phyloP scores from a whole-genome alignment of 306 rosid genomes.

The Quercus bicolor region DNA sequence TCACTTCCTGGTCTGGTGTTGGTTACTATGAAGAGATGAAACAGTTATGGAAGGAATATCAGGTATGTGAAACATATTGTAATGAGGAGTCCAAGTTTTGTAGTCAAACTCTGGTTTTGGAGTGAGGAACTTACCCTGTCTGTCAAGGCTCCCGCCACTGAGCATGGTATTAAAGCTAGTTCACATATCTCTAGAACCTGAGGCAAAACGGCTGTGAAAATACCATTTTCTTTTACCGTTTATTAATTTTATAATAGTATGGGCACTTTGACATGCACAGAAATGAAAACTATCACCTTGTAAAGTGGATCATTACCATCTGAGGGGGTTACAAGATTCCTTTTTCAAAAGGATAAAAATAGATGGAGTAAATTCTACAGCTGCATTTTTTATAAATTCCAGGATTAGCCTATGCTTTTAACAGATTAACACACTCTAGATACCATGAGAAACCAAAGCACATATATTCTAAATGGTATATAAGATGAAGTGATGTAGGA shows the following conservation, averaged over 20 bases:
- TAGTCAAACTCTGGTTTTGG: not conserved
- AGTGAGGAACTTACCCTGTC: not conserved
- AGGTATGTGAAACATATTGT: slow-evolving; percentile 40
- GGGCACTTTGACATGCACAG: not conserved
- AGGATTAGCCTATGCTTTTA: not conserved
- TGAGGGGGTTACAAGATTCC: not conserved
- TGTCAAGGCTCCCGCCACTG: not conserved
- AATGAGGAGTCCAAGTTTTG: not conserved
- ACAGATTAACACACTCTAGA: not conserved
- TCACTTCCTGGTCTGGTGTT: slow-evolving; percentile 71
- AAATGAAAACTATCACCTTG: not conserved
- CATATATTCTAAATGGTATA: not conserved
- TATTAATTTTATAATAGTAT: not conserved
- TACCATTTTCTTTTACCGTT: not conserved
- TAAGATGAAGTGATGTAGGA: not conserved
- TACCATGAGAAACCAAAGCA: not conserved
- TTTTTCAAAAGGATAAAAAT: not conserved
- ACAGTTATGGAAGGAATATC: slow-evolving; percentile 71
- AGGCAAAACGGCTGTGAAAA: not conserved
- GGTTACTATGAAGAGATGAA: slow-evolving; percentile 80
- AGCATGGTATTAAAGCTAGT: not conserved
- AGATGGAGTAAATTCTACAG: not conserved
- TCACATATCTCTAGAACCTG: not conserved
- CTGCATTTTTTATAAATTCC: not conserved
- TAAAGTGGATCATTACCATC: not conserved